Base-by-base conservation (phyloP, 257 asterid species). In the Solanum piurae region DNA sequence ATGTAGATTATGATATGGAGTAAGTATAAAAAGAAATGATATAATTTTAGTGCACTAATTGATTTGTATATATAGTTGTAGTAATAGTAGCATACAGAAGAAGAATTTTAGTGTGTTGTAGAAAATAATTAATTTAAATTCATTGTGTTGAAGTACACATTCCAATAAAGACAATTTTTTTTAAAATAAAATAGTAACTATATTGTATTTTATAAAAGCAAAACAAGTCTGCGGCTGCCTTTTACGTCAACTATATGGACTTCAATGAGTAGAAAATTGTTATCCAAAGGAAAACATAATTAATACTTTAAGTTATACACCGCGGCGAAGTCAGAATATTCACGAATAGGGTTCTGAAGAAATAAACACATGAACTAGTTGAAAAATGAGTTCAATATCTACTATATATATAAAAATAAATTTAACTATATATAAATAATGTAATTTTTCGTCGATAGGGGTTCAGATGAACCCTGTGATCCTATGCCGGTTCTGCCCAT, bases 251-350 rank as follows among this genome's bases (percentile, higher is more conserved):
- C 10, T 12, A 66, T 66, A 27, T 27, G 1, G 74, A 66, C 74
- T 25, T 66, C 74, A 66, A 5, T 25, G 74, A 5, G 20, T 27
- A 66, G 74, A 12, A 66, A 25, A 25, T 62, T 23, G 69, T 62
- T n/a, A 46, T 13, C 55, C 55, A 46, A 4, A 46, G 55, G 55
- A 46, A 46, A 46, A 46, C 55, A 46, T 46, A 46, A 46, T 46
- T 46, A 46, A 0, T 46, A 49, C 8, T 49, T 49, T 49, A 14
- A 0, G 58, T 49, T 14, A 49, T 49, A 49, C 21, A 49, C 8
- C 0, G 1, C 3, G 7, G 20, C 20, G 0, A 13, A 13, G 21
- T 49, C 20, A 0, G 2, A 12, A 44, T 44, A 8, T 40, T 40
- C 12, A 46, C 0, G 58, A 49, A 49, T 13, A 49, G 1, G 58